These are phyloP conservation scores for Phytophthora macrochlamydospora DNA, from an alignment of 352 stramenopile genomes.

Conservation along the genomic window DNA sequence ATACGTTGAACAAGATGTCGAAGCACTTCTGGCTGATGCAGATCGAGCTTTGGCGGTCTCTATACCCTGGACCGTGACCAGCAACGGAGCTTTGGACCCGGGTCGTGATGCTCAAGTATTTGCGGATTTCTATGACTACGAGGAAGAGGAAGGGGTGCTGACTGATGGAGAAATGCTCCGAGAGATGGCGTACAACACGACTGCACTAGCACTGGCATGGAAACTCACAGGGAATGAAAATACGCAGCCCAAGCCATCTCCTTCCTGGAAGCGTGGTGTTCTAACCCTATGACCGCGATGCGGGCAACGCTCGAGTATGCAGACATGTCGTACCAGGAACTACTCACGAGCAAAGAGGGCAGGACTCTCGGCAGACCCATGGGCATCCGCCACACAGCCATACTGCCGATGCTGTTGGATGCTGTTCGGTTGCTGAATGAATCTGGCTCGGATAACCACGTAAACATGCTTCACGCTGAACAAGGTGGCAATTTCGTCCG, in stretches of 20 bases:
- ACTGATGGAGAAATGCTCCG: conserved; percentile 37
- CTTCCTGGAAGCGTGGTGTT: conserved; percentile 43
- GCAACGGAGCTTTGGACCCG: conserved; percentile 23
- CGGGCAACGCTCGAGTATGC: conserved; percentile 30
- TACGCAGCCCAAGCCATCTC: conserved; percentile 36
- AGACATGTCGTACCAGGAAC: conserved; percentile 40
- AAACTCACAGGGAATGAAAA: conserved; percentile 32
- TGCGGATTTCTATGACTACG: conserved; percentile 40
- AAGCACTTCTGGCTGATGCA: conserved; percentile 32
- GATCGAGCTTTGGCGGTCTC: conserved; percentile 26
- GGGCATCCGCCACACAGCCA: conserved; percentile 38
- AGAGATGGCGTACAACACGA: conserved; percentile 59
- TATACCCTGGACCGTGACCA: conserved; percentile 32
- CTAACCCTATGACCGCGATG: conserved; percentile 36
- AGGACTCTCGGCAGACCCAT: conserved; percentile 19
- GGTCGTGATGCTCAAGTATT: conserved; percentile 28
- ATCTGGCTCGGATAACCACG: conserved; percentile 6
- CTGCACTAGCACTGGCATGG: conserved; percentile 45
- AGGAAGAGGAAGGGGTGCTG: not conserved
- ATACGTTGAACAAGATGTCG: conserved; percentile 6
- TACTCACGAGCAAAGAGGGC: conserved; percentile 20
- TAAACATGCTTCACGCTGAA: conserved; percentile 2
- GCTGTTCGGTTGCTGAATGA: conserved; percentile 40
- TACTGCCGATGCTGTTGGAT: conserved; percentile 45
- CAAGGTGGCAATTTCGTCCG: conserved; percentile 15